These are phyloP conservation scores for Neurospora sp. DNA, from an alignment of 495 filamentous ascomycete species.

Conservation along the genomic window DNA sequence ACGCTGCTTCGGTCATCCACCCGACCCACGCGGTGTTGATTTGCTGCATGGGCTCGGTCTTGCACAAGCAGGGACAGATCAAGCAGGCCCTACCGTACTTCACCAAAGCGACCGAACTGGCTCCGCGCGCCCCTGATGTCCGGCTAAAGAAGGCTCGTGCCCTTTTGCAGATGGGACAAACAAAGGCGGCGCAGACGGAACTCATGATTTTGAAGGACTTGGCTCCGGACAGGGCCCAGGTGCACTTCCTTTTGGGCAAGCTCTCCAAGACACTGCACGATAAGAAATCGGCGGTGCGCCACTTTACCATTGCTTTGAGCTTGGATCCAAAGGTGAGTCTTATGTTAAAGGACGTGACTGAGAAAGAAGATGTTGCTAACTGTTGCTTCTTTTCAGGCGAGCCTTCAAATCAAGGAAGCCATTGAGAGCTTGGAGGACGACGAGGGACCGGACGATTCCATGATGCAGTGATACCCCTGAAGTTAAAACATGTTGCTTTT, in stretches of 20 bases:
- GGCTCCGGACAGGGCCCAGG: slow-evolving; percentile 88
- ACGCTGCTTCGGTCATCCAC: slow-evolving; percentile 75
- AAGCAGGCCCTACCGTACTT: slow-evolving; percentile 71
- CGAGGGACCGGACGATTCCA: slow-evolving; percentile 63
- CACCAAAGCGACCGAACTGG: slow-evolving; percentile 64
- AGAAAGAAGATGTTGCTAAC: slow-evolving; percentile 11
- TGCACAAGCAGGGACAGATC: slow-evolving; percentile 77
- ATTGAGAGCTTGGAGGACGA: slow-evolving; percentile 86
- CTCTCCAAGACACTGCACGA: slow-evolving; percentile 73
- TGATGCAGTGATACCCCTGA: slow-evolving; percentile 34
- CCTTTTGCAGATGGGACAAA: slow-evolving; percentile 65
- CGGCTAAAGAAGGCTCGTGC: slow-evolving; percentile 88
- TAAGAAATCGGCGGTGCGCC: slow-evolving; percentile 71
- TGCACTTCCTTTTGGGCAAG: slow-evolving; percentile 85
- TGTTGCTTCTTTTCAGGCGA: slow-evolving; percentile 48
- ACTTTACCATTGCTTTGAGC: slow-evolving; percentile 90
- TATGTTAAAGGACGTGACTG: neutral
- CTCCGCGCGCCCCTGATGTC: slow-evolving; percentile 70
- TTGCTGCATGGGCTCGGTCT: slow-evolving; percentile 79
- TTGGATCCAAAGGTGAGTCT: slow-evolving; percentile 82
- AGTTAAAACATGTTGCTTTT: neutral
- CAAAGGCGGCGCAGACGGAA: slow-evolving; percentile 62
- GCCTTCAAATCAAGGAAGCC: slow-evolving; percentile 80
- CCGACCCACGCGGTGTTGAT: slow-evolving; percentile 84
- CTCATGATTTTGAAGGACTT: slow-evolving; percentile 76